phyloP scores from a whole-genome alignment of 139 green algal genomes.

The Closterium sp. region DNA sequence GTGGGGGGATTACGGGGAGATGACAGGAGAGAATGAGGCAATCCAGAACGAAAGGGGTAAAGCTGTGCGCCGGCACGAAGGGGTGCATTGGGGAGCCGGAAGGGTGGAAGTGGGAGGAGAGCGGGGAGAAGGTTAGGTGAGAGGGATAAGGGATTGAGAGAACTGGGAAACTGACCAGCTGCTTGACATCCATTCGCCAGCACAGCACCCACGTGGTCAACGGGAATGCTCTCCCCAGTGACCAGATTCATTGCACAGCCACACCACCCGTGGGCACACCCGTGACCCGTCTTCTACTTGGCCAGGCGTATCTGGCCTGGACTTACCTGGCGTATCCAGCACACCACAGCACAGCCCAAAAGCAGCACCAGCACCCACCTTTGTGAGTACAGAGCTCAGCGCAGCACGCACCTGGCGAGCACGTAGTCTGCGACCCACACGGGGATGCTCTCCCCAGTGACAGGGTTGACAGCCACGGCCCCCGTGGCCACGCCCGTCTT shows the following conservation, averaged over 20 bases:
- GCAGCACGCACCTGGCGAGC: slow-evolving; percentile 64
- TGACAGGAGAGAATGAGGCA: neutral
- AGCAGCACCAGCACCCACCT: neutral
- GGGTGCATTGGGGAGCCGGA: no score
- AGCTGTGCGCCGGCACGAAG: neutral
- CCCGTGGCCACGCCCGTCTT: slow-evolving; percentile 93
- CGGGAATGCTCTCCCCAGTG: no score
- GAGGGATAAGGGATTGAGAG: no score
- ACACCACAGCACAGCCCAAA: neutral
- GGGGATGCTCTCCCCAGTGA: slow-evolving; percentile 75
- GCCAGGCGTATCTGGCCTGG: no score
- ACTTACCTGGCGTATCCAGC: no score
- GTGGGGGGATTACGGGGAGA: neutral
- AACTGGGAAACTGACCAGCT: no score
- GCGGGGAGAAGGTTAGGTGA: neutral
- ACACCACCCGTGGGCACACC: neutral
- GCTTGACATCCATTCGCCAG: no score
- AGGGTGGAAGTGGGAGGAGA: neutral
- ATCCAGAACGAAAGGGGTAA: neutral
- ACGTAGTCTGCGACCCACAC: slow-evolving; percentile 98
- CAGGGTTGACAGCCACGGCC: slow-evolving; percentile 78
- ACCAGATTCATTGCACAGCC: no score
- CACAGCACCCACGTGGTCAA: no score
- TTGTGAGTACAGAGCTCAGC: neutral
- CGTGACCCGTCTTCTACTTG: neutral